phyloP scores from a whole-genome alignment of 164 flowering plant species.

The Piper betle region DNA sequence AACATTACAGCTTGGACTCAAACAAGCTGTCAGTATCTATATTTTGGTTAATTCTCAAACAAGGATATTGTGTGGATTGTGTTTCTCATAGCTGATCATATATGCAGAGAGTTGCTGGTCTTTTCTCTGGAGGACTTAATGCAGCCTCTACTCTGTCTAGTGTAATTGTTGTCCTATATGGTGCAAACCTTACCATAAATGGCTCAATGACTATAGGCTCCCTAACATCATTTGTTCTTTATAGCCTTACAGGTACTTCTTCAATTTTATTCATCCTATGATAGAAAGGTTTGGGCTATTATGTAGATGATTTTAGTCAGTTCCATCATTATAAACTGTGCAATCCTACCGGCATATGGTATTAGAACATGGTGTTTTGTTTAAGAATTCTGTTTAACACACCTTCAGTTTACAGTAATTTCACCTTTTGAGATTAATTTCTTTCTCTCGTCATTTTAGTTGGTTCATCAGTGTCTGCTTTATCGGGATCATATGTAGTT shows the following conservation, averaged over 20 bases:
- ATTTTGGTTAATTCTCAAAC: neutral
- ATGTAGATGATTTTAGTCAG: too few species aligned
- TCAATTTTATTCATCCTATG: neutral
- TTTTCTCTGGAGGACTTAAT: constrained; percentile 79
- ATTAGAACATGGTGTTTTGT: neutral
- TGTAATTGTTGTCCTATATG: constrained; percentile 75
- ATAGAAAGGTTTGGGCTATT: too few species aligned
- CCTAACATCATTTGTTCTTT: constrained; percentile 65
- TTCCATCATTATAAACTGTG: too few species aligned
- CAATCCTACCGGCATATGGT: too few species aligned
- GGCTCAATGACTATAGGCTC: constrained; percentile 68
- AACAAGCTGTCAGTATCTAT: constrained; percentile 70
- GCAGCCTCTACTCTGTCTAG: constrained; percentile 91
- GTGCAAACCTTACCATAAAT: constrained; percentile 71
- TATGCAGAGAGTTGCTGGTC: constrained; percentile 68
- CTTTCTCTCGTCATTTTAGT: constrained; percentile 33
- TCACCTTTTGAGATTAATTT: neutral
- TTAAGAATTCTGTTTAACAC: too few species aligned
- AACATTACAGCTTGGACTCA: constrained; percentile 76
- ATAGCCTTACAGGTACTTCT: constrained; percentile 54
- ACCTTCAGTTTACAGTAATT: neutral
- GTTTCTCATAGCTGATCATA: constrained; percentile 1
- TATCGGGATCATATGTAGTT: constrained; percentile 72
- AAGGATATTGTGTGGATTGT: constrained; percentile 5
- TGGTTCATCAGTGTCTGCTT: constrained; percentile 71